Percentiles rank a stretch among this genome's conserved stretches.
Evolutionary conservation across 2,329 filamentous ascomycete species (phyloP).

Genomic region (Aspergillaceae sp.): DNA sequence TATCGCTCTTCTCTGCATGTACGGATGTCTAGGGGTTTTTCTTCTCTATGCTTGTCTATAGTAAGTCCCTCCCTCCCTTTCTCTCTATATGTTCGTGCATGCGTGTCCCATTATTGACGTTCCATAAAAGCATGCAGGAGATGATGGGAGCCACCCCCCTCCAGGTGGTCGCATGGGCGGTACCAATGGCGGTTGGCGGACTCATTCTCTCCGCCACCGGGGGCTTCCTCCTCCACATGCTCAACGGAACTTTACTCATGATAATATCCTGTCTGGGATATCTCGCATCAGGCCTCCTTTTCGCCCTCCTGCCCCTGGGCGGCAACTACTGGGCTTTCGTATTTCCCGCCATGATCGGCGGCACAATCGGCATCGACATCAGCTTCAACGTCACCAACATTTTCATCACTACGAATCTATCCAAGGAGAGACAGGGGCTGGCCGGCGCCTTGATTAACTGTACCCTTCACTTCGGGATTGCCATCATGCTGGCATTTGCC

Average conservation of each 20-base stretch:
- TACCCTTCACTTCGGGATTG: slow-evolving; percentile 62
- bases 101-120: slow-evolving; percentile 1
- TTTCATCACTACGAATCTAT: slow-evolving; percentile 66
- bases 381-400: slow-evolving; percentile 67
- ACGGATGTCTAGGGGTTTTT: slow-evolving; percentile 60
- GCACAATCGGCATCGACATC: slow-evolving; percentile 66
- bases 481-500: slow-evolving; percentile 60
- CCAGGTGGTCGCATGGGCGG: slow-evolving; percentile 59
- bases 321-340: slow-evolving; percentile 63
- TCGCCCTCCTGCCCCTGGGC: slow-evolving; percentile 53
- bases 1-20: slow-evolving; percentile 55
- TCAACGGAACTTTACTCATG: slow-evolving; percentile 56
- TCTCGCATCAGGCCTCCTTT: slow-evolving; percentile 51
- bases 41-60: slow-evolving; percentile 63
- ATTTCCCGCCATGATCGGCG: slow-evolving; percentile 55
- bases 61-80: slow-evolving; percentile 32
- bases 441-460: slow-evolving; percentile 65
- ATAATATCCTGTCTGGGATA: slow-evolving; percentile 54
- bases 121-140: slow-evolving; percentile 45
- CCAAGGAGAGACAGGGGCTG: slow-evolving; percentile 58
- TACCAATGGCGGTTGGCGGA: slow-evolving; percentile 60
- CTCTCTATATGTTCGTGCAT: no score
- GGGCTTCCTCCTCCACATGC: slow-evolving; percentile 58
- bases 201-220: slow-evolving; percentile 55
- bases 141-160: slow-evolving; percentile 53